phyloP scores from a whole-genome alignment of 2,329 filamentous ascomycete species.

The Xylariales sp. region DNA sequence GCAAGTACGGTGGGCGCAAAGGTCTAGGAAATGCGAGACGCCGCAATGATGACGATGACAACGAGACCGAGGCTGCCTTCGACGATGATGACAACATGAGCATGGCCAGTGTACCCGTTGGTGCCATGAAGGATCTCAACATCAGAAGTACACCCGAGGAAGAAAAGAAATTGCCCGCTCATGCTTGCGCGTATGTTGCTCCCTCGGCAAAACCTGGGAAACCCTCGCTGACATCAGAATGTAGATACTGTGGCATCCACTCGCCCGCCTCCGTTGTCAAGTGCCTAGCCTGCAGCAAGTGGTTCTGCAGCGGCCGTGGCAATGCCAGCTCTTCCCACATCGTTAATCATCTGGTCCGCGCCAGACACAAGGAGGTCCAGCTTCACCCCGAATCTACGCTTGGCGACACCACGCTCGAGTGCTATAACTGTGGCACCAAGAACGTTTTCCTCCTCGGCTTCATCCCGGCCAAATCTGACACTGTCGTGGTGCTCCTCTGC shows the following conservation, averaged over 20 bases:
- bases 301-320: constrained; percentile 97
- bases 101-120: constrained; percentile 74
- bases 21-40: constrained; percentile 46
- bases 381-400: constrained; percentile 89
- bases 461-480: constrained; percentile 97
- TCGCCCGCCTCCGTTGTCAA: constrained; percentile 94
- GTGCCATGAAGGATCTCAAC: constrained; percentile 63
- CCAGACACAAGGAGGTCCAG: constrained; percentile 97
- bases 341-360: constrained; percentile 94
- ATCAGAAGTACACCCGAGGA: constrained; percentile 59
- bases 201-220: constrained; percentile 8
- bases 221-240: constrained; percentile 11
- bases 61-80: constrained; percentile 69
- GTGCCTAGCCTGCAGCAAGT: constrained; percentile 92
- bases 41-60: constrained; percentile 82
- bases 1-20: constrained; percentile 57
- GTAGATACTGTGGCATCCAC: constrained; percentile 93
- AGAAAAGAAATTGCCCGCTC: constrained; percentile 84
- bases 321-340: constrained; percentile 97
- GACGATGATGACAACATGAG: constrained; percentile 77
- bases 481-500: constrained; percentile 92
- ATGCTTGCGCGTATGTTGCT: constrained; percentile 84
- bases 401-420: constrained; percentile 94
- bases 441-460: constrained; percentile 97
- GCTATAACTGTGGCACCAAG: constrained; percentile 99